Evolutionary conservation across 345 rosid genomes (phyloP), one percentile per base, ranked within the genome.

Genomic region (Psidium guajava): DNA sequence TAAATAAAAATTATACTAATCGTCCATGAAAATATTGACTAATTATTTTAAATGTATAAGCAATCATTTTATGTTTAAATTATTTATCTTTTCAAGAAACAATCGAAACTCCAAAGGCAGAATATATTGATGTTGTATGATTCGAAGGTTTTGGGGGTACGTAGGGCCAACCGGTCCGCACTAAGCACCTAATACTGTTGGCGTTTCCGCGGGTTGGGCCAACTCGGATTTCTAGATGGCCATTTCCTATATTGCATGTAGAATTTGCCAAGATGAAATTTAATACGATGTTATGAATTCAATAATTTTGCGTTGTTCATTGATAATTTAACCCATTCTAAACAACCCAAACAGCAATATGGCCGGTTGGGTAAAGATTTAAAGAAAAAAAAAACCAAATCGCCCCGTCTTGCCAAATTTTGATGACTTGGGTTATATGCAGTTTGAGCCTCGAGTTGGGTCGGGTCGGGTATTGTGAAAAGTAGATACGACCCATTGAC

Each of bases 301-400:
- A 32, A 64, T 64, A 8, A 64, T 64, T 64, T 16, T 5, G 24
- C 8, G 77, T 8, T 64, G 24, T 64, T 64, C 24, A 16, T 64
- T 16, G 44, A 61, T 61, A 20, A 6, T 61, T 28, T 27, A 15
- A 18, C 21, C 40, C 21, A 6, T 61, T 14, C 0, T 28, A 32
- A 28, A 0, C 74, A 14, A 61, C 0, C 0, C 5, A 0, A 59
- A 6, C 28, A 14, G 2, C 32, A 6, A 27, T 6, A 27, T 15
- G 0, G 21, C 21, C 18, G 28, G 21, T 61, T 59, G 36, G 40
- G 74, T 13, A 61, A 61, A 27, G 2, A 3, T 59, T 59, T 1
- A n/a, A 25, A n/a, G 2, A 59, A 1, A 8, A 0, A 27, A 61
- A 14, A 5, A 28, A 18, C 9, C 8, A 1, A 16, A 61, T 21